Conservation (phyloP, 768 basidiomycete genomes). For the Myochromella boudieri region DNA sequence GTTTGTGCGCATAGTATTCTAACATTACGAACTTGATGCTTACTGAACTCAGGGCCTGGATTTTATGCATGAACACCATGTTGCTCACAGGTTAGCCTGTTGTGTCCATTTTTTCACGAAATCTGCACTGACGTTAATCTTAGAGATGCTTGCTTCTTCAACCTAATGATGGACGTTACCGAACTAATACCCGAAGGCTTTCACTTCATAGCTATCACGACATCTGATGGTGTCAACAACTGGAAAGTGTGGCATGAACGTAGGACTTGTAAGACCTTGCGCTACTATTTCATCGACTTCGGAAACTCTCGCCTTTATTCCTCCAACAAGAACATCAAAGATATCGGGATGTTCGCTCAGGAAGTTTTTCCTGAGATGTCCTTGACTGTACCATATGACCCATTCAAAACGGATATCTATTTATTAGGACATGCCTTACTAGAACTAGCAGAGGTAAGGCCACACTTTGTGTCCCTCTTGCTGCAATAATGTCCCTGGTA, state of each 20-base stretch:
- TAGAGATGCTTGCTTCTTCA: conserved; percentile 19
- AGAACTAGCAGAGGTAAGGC: not conserved
- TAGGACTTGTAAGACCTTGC: not conserved
- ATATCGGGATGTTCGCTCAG: not conserved
- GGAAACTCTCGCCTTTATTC: not conserved
- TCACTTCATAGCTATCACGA: conserved; percentile 22
- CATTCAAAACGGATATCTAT: conserved; percentile 8
- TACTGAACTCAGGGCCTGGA: conserved; percentile 17
- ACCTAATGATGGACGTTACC: conserved; percentile 35
- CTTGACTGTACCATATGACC: not conserved
- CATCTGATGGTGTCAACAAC: conserved; percentile 14
- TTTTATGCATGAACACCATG: conserved; percentile 22
- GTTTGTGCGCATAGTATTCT: not conserved
- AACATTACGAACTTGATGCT: not conserved
- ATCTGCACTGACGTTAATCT: not conserved
- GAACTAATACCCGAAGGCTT: conserved; percentile 21
- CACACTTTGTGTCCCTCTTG: not conserved
- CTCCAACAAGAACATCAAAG: not conserved
- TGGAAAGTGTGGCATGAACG: conserved; percentile 8
- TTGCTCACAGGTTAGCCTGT: conserved; percentile 19
- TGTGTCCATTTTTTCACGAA: not conserved
- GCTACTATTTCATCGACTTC: conserved; percentile 8
- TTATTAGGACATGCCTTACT: conserved; percentile 1
- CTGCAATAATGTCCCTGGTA: not conserved
- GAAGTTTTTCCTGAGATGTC: not conserved